These are phyloP conservation scores for Colletotrichum melonis DNA, from an alignment of 2,329 filamentous ascomycete genomes.

Conservation along the genomic window DNA sequence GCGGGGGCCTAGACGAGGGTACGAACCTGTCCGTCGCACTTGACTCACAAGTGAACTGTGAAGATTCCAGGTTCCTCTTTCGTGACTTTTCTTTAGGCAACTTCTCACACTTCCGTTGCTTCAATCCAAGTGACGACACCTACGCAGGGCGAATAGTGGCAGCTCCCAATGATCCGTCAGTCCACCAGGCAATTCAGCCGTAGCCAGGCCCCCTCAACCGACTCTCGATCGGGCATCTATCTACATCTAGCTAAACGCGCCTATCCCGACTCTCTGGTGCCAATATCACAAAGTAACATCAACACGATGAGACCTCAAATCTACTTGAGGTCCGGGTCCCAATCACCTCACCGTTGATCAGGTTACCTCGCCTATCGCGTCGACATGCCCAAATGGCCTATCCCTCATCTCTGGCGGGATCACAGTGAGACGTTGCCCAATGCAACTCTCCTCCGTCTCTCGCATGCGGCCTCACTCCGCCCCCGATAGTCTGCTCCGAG, in stretches of 20 bases:
- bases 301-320: background rate
- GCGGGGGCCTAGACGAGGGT: background rate
- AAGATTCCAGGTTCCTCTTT: background rate
- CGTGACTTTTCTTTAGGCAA: background rate
- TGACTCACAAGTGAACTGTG: slow-evolving; percentile 1
- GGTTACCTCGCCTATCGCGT: background rate
- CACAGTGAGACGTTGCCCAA: slow-evolving; percentile 27
- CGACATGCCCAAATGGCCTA: slow-evolving; percentile 22
- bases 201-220: background rate
- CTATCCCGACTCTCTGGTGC: background rate
- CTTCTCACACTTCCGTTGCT: background rate
- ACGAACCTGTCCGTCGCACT: background rate
- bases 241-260: background rate
- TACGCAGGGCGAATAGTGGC: background rate
- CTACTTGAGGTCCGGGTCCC: background rate
- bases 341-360: background rate
- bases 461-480: slow-evolving; percentile 16
- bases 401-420: slow-evolving; percentile 10
- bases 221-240: slow-evolving; percentile 1
- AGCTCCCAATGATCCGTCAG: background rate
- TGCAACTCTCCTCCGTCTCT: slow-evolving; percentile 20
- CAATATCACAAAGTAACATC: background rate
- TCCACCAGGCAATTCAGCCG: background rate
- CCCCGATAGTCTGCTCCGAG: background rate
- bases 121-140: background rate